Evolutionary conservation across 2,329 filamentous ascomycete species (phyloP), one percentile per base, ranked within the genome.

Genomic region (Monilinia fructicola): DNA sequence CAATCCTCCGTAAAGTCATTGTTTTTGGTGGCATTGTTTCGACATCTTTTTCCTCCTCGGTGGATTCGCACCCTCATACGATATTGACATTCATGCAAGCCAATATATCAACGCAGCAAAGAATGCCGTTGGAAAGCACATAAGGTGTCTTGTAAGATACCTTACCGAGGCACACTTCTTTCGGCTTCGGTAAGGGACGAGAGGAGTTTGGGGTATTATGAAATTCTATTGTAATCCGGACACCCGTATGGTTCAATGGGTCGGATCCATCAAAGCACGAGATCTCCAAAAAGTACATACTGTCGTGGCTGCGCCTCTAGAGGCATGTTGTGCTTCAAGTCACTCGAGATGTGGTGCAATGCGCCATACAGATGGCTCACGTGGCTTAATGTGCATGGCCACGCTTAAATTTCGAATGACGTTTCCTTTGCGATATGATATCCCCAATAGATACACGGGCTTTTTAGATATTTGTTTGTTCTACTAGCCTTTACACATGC

Each of bases 1-100:
- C 93, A 16, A 85, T 88, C 56, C 82, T 91, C 74, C 90, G 93
- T 80, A 93, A 94, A 81, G 78, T 93, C 63, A 81, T 92, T 70
- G 82, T 95, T 72, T 86, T 94, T 68, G 85, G 82, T 62, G 79
- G 84, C 35, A 83, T 85, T 26, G 77, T 91, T 67, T 78, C 90
- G 70, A 79, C 63, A 78, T 94, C 72, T 88, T 95, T 78, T 78
- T 91, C 71, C 78, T 96, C 26, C 85, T 96, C 67, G 86, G 85
- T 68, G 85, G 87, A 52, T 78, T 91, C 70, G 87, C 87, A 58
- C 88, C 88, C 28, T 82, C 80, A 38, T 87, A 87, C 69, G 83
- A 81, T 46, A 85, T 42, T 42, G 40, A 42, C 40, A 14, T 86
- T 71, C 81, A 86, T 74, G 79, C 85, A 10, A 72, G 74, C 68